Base-by-base conservation (phyloP, 2,329 filamentous ascomycete species). In the Phyllosticta citriasiana region DNA sequence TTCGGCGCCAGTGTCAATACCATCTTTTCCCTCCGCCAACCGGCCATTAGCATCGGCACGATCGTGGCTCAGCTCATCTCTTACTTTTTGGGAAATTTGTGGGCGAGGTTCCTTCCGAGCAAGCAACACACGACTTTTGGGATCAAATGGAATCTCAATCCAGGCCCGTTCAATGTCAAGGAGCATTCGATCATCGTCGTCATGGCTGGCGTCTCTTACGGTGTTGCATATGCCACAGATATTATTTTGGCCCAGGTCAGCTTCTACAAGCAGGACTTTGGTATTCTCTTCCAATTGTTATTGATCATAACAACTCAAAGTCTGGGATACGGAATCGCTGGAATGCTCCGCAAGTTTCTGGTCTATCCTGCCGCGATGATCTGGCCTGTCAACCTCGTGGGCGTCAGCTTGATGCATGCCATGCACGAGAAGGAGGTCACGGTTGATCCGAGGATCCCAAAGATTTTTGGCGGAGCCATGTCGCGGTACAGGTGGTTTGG, bases 11-110 rank as follows among this genome's bases (percentile, higher is more conserved):
- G 26, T 9, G 47, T 57, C 5, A 50, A 57, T 6, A 61, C 54
- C 35, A 79, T 80, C 60, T 80, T 74, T 65, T 74, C 76, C 57
- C 80, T 80, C 71, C 79, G 79, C 65, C 78, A 78, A 1, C 78
- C 79, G 65, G 71, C 70, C 4, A 74, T 80, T 55, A 72, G 65
- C 26, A 74, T 80, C 9, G 77, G 75, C 1, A 67, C 72, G 16
- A 75, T 79, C 22, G 79, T 80, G 66, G 62, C 80, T 59, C 72
- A 73, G 2, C 74, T 80, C 27, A 71, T 80, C 14, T 72, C 71
- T 35, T 80, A 79, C 60, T 67, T 78, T 9, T 64, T 77, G 9
- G 77, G 77, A 12, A 72, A 77, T 55, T 66, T 68, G 9, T 71
- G 78, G 72, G 70, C 73, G 2, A 57, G 19, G 14, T 60, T 69